A percentile compares a stretch with the other conserved stretches of the same genome.
phyloP scores from a whole-genome alignment of 2,329 filamentous ascomycete genomes.

The Harringtonia aguacate region DNA sequence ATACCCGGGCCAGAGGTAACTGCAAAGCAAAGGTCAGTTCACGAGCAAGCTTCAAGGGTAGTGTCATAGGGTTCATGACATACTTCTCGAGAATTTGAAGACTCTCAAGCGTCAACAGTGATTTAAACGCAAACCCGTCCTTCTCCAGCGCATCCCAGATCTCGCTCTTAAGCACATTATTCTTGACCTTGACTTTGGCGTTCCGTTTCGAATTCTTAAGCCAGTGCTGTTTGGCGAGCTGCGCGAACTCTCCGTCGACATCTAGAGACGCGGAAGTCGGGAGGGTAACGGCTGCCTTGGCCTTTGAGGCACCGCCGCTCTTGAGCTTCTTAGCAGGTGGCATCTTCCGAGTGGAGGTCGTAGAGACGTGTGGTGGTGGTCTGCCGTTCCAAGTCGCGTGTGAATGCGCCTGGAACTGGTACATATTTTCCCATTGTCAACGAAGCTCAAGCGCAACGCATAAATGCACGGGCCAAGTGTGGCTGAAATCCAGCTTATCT shows the following conservation, averaged over 20 bases:
- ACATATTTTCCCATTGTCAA: neutral
- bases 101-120: conserved; percentile 75
- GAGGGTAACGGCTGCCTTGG: conserved; percentile 18
- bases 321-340: conserved; percentile 50
- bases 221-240: conserved; percentile 80
- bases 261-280: conserved; percentile 49
- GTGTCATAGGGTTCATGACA: neutral
- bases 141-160: conserved; percentile 85
- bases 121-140: conserved; percentile 66
- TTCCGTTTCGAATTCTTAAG: conserved; percentile 52
- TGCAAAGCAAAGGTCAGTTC: conserved; percentile 19
- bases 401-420: neutral
- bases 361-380: neutral
- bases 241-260: conserved; percentile 60
- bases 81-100: conserved; percentile 81
- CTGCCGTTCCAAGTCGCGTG: neutral
- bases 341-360: conserved; percentile 26
- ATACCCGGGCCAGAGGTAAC: conserved; percentile 93
- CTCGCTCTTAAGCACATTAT: conserved; percentile 73
- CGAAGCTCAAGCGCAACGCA: neutral
- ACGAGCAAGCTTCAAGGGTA: neutral
- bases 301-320: conserved; percentile 33
- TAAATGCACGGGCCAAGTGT: neutral
- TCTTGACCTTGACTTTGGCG: conserved; percentile 63
- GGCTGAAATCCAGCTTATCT: neutral